Conservation (phyloP, 441 rosid genomes). For the Croton setiger region DNA sequence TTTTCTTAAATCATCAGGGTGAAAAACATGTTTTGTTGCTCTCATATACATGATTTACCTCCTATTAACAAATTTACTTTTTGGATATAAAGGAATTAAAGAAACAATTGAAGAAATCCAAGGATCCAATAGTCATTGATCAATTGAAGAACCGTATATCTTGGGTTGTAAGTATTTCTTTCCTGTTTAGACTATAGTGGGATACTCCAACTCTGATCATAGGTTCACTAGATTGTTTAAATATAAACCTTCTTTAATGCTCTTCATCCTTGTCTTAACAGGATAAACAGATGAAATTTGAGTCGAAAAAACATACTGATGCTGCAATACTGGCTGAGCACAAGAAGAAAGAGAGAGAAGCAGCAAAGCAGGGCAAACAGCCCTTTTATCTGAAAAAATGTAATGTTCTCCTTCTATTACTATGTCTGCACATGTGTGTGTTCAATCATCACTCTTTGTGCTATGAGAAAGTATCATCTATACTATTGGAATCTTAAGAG, state of each 20-base stretch:
- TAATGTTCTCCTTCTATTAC: constrained; percentile 26
- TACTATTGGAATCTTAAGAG: background rate
- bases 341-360: constrained; percentile 83
- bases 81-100: constrained; percentile 45
- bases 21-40: background rate
- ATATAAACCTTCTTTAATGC: background rate
- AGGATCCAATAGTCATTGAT: constrained; percentile 40
- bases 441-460: background rate
- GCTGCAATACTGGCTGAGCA: constrained; percentile 59
- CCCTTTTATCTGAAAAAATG: constrained; percentile 92
- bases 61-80: background rate
- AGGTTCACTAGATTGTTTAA: background rate
- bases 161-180: constrained; percentile 56
- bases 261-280: constrained; percentile 21
- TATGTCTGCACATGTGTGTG: background rate
- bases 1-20: constrained; percentile 6
- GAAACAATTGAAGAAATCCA: constrained; percentile 58
- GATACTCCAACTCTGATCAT: background rate
- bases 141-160: constrained; percentile 47
- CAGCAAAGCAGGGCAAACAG: constrained; percentile 75
- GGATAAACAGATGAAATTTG: constrained; percentile 71
- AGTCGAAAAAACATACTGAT: constrained; percentile 53
- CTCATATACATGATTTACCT: background rate
- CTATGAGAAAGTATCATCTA: background rate
- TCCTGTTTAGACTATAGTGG: background rate